Base-by-base conservation (phyloP, 1,284 basidiomycete species). In the Leccinum angustisporum region DNA sequence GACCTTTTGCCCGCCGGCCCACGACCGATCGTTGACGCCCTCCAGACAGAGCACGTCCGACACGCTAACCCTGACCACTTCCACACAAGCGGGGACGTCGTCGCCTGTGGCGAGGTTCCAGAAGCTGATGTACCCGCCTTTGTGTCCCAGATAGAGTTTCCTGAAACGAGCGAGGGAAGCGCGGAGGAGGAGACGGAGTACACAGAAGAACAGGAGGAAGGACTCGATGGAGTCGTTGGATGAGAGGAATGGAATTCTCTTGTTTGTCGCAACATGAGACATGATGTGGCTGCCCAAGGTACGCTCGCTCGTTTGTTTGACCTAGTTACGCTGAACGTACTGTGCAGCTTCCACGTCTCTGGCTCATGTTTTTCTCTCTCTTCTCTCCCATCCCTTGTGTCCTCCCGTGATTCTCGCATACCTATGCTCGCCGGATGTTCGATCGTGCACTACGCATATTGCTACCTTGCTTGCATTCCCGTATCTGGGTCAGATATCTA, bases 401-500 rank as follows among this genome's bases (percentile, higher is more conserved):
- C 96, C 97, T 2, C 80, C 95, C 1, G 76, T 85, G 25, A 83
- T 99, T 99, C 61, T 91, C 92, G 14, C 83, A 92, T 69, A 94
- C 94, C 0, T 97, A 99, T 76, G 95, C 95, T 5, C 87, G 97
- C 18, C 85, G 90, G 65, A 97, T 96, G 0, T 99, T 94, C 72
- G 97, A 99, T 78, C 89, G 97, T 57, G 94, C 97, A 1, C 79
- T 99, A 31, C 90, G 97, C 56, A 96, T 96, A 0, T 84, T 99
- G 6, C 93, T 95, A 5, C 95, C 95, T 4, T 95, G 94, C 54
- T 81, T 98, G n/a, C 97, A 99, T 73, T 86, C 87, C 14, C 90
- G 95, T 46, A 86, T 99, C 66, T 99, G 97, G 97, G 86, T 91
- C 21, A 83, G 92, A 56, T 99, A 98, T 75, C 85, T 99, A n/a